These are phyloP conservation scores for Diaporthe batatas DNA, from an alignment of 2,329 filamentous ascomycete genomes.

Conservation along the genomic window DNA sequence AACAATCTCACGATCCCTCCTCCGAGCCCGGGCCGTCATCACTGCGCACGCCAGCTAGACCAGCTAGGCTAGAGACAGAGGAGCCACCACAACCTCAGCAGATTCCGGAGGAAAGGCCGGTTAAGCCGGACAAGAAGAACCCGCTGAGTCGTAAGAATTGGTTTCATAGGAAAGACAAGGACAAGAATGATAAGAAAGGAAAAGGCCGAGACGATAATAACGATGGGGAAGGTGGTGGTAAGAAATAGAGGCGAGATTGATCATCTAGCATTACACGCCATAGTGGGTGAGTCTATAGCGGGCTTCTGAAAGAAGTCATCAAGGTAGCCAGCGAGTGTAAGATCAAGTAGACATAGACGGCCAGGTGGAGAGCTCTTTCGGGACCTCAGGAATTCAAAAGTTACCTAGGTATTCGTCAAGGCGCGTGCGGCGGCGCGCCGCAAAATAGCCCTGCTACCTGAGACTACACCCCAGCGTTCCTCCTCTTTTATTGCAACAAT, in stretches of 20 bases:
- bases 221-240: not conserved
- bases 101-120: not conserved
- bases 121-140: not conserved
- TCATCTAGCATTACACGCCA: too few species aligned
- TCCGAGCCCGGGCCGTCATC: not conserved
- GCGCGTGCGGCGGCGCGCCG: too few species aligned
- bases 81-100: not conserved
- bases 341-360: too few species aligned
- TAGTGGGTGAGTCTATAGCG: too few species aligned
- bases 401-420: too few species aligned
- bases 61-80: not conserved
- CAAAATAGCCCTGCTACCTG: too few species aligned
- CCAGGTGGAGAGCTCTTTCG: too few species aligned
- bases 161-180: not conserved
- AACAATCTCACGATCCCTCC: not conserved
- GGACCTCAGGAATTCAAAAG: too few species aligned
- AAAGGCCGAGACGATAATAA: not conserved
- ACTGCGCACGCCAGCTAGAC: not conserved
- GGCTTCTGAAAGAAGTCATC: too few species aligned
- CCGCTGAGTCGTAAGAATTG: not conserved
- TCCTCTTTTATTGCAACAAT: too few species aligned
- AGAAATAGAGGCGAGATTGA: not conserved
- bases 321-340: too few species aligned
- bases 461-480: too few species aligned
- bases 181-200: not conserved